These are phyloP conservation scores for Simplicillium sp. DNA, from an alignment of 2,329 filamentous ascomycete species.

Conservation along the genomic window DNA sequence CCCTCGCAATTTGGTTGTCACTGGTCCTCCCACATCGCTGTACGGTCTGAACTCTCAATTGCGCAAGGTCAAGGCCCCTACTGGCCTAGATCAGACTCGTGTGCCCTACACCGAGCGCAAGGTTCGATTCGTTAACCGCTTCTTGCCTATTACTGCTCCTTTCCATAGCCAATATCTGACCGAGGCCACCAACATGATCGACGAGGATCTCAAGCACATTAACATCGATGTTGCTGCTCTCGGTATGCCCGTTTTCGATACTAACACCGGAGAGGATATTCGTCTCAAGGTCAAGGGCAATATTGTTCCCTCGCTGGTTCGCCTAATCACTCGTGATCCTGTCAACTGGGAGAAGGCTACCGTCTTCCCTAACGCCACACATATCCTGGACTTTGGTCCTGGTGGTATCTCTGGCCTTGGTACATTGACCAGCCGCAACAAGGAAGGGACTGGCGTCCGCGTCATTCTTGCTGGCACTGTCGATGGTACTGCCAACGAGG, in stretches of 20 bases:
- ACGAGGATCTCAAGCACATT: constrained; percentile 79
- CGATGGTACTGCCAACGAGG: constrained; percentile 78
- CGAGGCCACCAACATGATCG: constrained; percentile 72
- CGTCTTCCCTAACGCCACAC: constrained; percentile 79
- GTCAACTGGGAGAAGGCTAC: constrained; percentile 97
- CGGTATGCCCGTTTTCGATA: constrained; percentile 82
- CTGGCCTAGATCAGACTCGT: constrained; percentile 91
- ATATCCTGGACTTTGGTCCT: constrained; percentile 93
- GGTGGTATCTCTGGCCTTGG: constrained; percentile 95
- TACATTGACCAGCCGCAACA: constrained; percentile 95
- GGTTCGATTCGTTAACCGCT: constrained; percentile 91
- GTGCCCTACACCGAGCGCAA: constrained; percentile 94
- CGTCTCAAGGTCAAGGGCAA: constrained; percentile 61
- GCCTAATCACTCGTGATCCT: constrained; percentile 87
- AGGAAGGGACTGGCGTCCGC: constrained; percentile 94
- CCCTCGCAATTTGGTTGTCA: constrained; percentile 92
- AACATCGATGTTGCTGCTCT: constrained; percentile 64
- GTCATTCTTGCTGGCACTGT: constrained; percentile 94
- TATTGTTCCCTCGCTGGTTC: constrained; percentile 76
- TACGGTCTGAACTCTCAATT: constrained; percentile 93
- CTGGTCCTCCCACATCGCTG: constrained; percentile 87
- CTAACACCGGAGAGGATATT: constrained; percentile 78
- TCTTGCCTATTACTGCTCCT: constrained; percentile 92
- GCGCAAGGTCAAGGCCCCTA: constrained; percentile 93
- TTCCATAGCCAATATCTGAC: constrained; percentile 95